Conservation (phyloP, 495 filamentous ascomycete species). For the Umbilicaria muhlenbergii region DNA sequence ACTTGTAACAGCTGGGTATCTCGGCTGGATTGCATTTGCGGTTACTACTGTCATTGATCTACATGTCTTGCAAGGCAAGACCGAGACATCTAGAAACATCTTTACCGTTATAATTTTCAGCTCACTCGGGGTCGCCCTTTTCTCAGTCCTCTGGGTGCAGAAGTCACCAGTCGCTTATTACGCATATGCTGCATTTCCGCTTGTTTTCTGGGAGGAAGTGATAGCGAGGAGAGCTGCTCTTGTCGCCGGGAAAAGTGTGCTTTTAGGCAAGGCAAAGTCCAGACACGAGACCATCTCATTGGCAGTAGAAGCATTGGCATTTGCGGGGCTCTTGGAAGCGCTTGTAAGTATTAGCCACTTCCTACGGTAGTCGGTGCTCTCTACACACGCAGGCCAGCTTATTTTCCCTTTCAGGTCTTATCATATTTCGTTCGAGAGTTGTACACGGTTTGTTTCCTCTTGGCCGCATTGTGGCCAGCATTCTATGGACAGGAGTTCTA, state of each 20-base stretch:
- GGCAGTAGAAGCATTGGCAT: constrained; percentile 42
- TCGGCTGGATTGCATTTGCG: constrained; percentile 94
- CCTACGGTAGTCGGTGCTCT: not conserved
- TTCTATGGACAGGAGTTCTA: constrained; percentile 62
- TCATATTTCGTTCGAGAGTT: constrained; percentile 88
- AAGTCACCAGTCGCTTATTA: constrained; percentile 77
- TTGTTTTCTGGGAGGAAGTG: constrained; percentile 94
- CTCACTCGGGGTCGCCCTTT: constrained; percentile 57
- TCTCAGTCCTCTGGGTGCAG: constrained; percentile 64
- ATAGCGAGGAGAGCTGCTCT: constrained; percentile 63
- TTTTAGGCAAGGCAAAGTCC: constrained; percentile 53
- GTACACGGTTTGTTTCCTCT: constrained; percentile 62
- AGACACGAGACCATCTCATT: constrained; percentile 37
- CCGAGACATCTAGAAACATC: constrained; percentile 47
- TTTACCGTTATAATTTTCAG: constrained; percentile 52
- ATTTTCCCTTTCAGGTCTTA: constrained; percentile 33
- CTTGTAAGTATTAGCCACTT: constrained; percentile 41
- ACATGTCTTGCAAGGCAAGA: constrained; percentile 65
- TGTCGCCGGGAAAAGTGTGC: constrained; percentile 43
- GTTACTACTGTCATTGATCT: constrained; percentile 82
- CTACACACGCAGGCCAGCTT: not conserved
- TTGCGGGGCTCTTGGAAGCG: constrained; percentile 62
- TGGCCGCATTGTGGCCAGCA: constrained; percentile 64
- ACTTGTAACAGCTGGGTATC: constrained; percentile 84
- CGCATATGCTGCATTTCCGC: constrained; percentile 79